Conservation (phyloP, 805 yeast species). For the Candida khao-thaluensis region DNA sequence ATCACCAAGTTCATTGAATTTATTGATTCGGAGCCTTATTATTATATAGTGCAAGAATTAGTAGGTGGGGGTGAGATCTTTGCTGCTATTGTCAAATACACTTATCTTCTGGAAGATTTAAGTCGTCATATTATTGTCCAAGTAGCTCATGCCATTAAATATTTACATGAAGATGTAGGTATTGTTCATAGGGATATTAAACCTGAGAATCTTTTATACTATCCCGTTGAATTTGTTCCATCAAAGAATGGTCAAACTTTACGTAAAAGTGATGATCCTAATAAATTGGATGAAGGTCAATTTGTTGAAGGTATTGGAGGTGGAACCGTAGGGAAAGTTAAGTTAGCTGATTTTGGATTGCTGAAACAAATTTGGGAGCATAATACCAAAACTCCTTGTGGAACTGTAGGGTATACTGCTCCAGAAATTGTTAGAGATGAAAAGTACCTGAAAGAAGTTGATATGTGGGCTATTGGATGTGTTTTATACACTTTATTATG, state of each 20-base stretch:
- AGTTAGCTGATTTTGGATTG: conserved; percentile 93
- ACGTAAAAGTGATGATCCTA: conserved; percentile 66
- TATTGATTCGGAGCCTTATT: conserved; percentile 58
- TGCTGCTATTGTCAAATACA: conserved; percentile 63
- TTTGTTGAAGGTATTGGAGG: conserved; percentile 82
- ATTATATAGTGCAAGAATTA: conserved; percentile 70
- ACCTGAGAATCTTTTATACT: conserved; percentile 73
- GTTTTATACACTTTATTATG: conserved; percentile 89
- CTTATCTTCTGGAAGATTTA: conserved; percentile 64
- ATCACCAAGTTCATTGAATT: conserved; percentile 65
- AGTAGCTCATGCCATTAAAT: conserved; percentile 62
- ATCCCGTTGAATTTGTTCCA: conserved; percentile 56
- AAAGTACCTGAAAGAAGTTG: conserved; percentile 88
- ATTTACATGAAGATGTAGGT: conserved; percentile 70
- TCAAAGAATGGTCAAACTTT: conserved; percentile 33
- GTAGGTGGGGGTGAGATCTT: conserved; percentile 79
- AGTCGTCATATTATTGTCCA: conserved; percentile 64
- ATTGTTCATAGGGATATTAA: conserved; percentile 82
- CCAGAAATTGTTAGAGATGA: conserved; percentile 97
- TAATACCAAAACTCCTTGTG: conserved; percentile 95
- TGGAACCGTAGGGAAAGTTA: conserved; percentile 86
- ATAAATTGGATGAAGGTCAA: conserved; percentile 84
- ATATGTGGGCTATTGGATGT: conserved; percentile 99
- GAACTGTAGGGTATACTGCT: conserved; percentile 97
- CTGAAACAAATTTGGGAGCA: conserved; percentile 87